Base-by-base conservation (phyloP, 139 green algal genomes). In the Chloropicon primus region DNA sequence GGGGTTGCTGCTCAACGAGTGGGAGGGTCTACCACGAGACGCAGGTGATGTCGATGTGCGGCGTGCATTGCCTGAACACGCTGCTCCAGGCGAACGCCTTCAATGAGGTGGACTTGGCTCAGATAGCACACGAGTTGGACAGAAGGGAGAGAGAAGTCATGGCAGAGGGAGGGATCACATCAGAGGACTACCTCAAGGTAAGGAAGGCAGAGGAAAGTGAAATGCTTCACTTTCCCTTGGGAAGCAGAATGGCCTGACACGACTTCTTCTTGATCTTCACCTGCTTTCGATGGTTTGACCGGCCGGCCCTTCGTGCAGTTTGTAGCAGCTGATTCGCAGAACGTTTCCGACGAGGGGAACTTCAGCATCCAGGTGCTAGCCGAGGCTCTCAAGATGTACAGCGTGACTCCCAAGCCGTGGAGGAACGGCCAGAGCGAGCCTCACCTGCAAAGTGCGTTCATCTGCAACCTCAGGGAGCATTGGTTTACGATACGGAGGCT, bases 361-460 rank as follows among this genome's bases (percentile, higher is more conserved):
- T 97, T 96, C 81, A 88, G 76, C 71, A 90, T 93, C 28, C 89
- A 94, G 82, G 90, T 95, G 23, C 79, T 96, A 22, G 78, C 28
- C 25, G 87, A 89, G 71, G 92, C 92, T 1, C 82, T 96, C 71
- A 78, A 92, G 72, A 77, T 90, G 24, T 97, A 85, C 84, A 74
- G 79, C 0, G 83, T 97, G 26, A 41, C 72, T 21, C 77, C 76
- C 24, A 75, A 84, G 0, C 84, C 82, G 71, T 28, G 23, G 71
- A 74, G 41, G 10, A 62, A 17, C 41, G 41, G 41, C 17, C 41
- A 62, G 41, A 10, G 71, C 5, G 23, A 74, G 24, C 24, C 71
- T 21, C 21, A 74, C 71, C 10, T 21, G 23, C 71, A 25, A 5
- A 28, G 17, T 17, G 92, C 89, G 1, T 96, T 94, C 82, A 90